Percentiles rank a stretch among this genome's conserved stretches.
phyloP scores from a whole-genome alignment of 2,329 filamentous ascomycete genomes.

The Endoconidiophora polonica region DNA sequence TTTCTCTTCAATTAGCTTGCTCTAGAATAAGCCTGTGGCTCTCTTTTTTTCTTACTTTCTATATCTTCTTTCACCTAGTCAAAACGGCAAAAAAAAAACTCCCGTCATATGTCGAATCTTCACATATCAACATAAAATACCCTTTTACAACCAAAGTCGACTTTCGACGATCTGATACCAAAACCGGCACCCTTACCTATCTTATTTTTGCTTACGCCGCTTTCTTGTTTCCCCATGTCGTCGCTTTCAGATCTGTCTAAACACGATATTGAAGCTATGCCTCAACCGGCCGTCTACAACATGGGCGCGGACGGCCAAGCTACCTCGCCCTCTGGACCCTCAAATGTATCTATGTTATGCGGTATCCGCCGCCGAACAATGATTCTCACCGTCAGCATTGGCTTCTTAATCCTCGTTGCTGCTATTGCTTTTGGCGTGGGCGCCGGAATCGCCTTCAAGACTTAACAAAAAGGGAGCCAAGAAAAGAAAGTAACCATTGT shows the following conservation, averaged over 20 bases:
- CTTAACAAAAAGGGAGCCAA: background rate
- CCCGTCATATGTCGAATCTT: background rate
- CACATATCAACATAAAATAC: background rate
- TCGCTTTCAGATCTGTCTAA: conserved; percentile 8
- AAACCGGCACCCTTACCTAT: background rate
- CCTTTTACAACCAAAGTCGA: background rate
- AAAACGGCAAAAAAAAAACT: background rate
- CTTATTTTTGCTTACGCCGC: background rate
- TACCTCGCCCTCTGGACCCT: conserved; percentile 1
- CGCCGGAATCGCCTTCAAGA: conserved; percentile 15
- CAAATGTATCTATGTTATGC: conserved; percentile 13
- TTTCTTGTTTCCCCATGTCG: background rate
- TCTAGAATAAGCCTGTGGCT: background rate
- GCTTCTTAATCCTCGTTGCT: conserved; percentile 13
- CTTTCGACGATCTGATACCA: too few relatives aligned
- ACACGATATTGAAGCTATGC: conserved; percentile 6
- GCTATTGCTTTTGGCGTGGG: conserved; percentile 16
- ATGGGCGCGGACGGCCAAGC: background rate
- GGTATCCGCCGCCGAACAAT: conserved; percentile 15
- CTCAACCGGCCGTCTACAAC: conserved; percentile 1
- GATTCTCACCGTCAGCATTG: conserved; percentile 15
- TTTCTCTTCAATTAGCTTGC: background rate
- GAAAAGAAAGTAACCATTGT: too few relatives aligned
- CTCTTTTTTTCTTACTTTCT: background rate
- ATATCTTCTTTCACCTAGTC: background rate